A percentile compares a stretch with the other conserved stretches of the same genome.
phyloP scores from a whole-genome alignment of 202 grass and related monocot species.

The Hordeum pubiflorum region DNA sequence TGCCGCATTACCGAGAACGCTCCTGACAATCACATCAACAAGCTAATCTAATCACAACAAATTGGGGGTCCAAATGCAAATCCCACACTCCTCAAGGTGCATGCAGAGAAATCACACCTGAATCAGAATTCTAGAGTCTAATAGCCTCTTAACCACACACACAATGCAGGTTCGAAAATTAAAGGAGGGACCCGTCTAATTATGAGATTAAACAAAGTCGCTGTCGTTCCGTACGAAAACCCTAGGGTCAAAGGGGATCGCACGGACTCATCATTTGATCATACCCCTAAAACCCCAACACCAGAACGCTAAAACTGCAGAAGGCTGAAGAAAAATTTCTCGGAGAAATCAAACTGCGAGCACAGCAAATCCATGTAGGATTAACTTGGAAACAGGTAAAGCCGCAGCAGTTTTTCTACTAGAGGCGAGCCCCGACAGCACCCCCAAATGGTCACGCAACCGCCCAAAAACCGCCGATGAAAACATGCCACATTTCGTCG shows the following conservation, averaged over 20 bases:
- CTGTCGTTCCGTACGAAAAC: not conserved
- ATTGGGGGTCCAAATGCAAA: constrained; percentile 31
- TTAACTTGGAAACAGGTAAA: not conserved
- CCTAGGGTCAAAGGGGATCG: not conserved
- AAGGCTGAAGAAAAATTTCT: not conserved
- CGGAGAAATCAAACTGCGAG: not conserved
- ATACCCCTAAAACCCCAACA: constrained; percentile 1
- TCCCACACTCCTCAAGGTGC: constrained; percentile 28
- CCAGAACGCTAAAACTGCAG: not conserved
- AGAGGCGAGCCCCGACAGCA: not conserved
- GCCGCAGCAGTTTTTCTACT: not conserved
- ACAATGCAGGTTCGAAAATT: not conserved
- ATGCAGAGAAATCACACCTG: constrained; percentile 42
- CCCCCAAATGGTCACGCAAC: not conserved
- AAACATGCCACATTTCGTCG: constrained; percentile 28
- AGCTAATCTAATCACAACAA: not conserved
- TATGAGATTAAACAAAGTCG: not conserved
- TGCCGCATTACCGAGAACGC: not conserved
- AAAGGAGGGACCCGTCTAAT: not conserved
- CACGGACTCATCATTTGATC: constrained; percentile 1
- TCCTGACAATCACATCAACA: not conserved
- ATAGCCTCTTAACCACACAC: not conserved
- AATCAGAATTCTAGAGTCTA: not conserved
- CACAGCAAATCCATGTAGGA: not conserved
- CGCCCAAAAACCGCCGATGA: not conserved